Evolutionary conservation across 2,329 filamentous ascomycete genomes (phyloP).

Genomic region (Rhynchosporium secalis): DNA sequence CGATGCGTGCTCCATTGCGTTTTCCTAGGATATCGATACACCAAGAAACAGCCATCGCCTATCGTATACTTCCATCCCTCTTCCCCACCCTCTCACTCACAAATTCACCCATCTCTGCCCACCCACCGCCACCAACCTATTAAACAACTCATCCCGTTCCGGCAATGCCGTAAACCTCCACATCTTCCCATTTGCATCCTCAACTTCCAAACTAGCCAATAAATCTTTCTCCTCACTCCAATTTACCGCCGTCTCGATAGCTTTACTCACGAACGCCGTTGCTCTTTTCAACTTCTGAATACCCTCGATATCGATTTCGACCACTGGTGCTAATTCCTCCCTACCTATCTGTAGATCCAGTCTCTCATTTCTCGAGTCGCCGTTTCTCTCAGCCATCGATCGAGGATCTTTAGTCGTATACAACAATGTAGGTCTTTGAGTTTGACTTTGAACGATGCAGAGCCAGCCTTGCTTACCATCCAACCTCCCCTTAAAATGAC

Average conservation of each 20-base stretch:
- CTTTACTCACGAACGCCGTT: slow-evolving; percentile 72
- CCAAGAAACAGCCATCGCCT: too few species aligned
- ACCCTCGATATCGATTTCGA: slow-evolving; percentile 61
- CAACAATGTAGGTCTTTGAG: background rate
- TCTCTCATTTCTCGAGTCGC: too few species aligned
- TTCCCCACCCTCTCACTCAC: slow-evolving; percentile 43
- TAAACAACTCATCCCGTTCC: slow-evolving; percentile 74
- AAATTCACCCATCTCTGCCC: slow-evolving; percentile 81
- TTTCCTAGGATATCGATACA: too few species aligned
- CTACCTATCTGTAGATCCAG: background rate
- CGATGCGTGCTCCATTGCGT: too few species aligned
- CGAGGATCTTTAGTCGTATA: slow-evolving; percentile 13
- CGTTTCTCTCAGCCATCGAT: background rate
- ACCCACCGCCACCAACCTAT: slow-evolving; percentile 71
- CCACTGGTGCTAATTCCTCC: slow-evolving; percentile 52
- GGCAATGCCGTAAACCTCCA: slow-evolving; percentile 68
- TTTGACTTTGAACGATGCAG: slow-evolving; percentile 51
- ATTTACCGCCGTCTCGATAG: slow-evolving; percentile 74
- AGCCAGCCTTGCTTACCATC: slow-evolving; percentile 70
- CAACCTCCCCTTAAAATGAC: slow-evolving; percentile 71
- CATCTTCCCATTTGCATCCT: slow-evolving; percentile 54
- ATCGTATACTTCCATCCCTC: too few species aligned
- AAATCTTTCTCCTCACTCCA: slow-evolving; percentile 73
- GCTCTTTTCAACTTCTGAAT: slow-evolving; percentile 73
- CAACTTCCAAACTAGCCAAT: slow-evolving; percentile 62